Conservation (phyloP, 768 basidiomycete genomes). For the Mycena latifolia region DNA sequence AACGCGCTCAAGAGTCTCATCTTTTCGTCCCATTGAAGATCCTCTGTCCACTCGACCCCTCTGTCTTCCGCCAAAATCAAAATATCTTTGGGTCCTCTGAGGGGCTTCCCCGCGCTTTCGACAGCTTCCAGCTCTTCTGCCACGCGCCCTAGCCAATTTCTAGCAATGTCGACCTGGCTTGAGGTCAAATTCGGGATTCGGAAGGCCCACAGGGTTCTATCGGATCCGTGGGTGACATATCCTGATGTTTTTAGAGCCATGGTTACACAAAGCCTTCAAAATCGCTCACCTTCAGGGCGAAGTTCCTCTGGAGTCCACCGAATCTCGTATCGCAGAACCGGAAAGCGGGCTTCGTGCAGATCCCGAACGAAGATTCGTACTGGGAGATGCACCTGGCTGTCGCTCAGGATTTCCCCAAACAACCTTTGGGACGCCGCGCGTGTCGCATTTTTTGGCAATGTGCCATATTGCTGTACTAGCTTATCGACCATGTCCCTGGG, state of each 20-base stretch:
- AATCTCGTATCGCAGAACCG: slow-evolving; percentile 76
- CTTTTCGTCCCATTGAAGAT: slow-evolving; percentile 65
- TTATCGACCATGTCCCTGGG: slow-evolving; percentile 57
- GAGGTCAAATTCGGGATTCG: slow-evolving; percentile 61
- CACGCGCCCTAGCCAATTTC: slow-evolving; percentile 68
- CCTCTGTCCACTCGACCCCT: slow-evolving; percentile 66
- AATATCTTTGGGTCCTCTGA: slow-evolving; percentile 48
- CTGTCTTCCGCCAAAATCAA: slow-evolving; percentile 62
- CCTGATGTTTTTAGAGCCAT: slow-evolving; percentile 50
- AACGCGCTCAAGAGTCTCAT: slow-evolving; percentile 52
- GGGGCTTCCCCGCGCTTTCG: slow-evolving; percentile 47
- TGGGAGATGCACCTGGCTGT: slow-evolving; percentile 77
- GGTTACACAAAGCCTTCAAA: neutral
- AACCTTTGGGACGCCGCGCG: slow-evolving; percentile 57
- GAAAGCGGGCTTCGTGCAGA: slow-evolving; percentile 66
- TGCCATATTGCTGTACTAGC: slow-evolving; percentile 59
- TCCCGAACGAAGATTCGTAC: slow-evolving; percentile 73
- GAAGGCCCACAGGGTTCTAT: slow-evolving; percentile 73
- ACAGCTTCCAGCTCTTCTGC: slow-evolving; percentile 56
- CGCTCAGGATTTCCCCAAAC: slow-evolving; percentile 72
- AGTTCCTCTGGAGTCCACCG: slow-evolving; percentile 75
- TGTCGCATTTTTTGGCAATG: slow-evolving; percentile 53
- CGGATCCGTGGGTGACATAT: slow-evolving; percentile 79
- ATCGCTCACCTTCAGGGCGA: slow-evolving; percentile 61
- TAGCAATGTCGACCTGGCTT: slow-evolving; percentile 61